phyloP scores from a whole-genome alignment of 805 yeast species.

The Debaryomyces tyrocola region DNA sequence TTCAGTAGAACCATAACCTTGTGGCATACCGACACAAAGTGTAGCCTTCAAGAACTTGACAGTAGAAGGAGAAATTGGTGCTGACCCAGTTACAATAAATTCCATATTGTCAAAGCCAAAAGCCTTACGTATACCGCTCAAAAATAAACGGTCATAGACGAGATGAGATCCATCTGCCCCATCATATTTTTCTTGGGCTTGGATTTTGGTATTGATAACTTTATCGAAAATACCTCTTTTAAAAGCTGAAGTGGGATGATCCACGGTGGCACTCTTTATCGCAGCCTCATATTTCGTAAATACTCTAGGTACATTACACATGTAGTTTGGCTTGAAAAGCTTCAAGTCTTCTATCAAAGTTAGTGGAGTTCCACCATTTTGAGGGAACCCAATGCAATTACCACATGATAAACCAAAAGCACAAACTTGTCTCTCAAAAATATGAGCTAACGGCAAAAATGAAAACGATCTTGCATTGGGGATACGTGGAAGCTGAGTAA shows the following conservation, averaged over 20 bases:
- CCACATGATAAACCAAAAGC: conserved; percentile 24
- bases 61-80: conserved; percentile 67
- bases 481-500: conserved; percentile 19
- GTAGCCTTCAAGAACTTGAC: conserved; percentile 61
- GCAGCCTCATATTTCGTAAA: conserved; percentile 37
- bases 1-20: conserved; percentile 79
- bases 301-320: conserved; percentile 35
- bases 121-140: conserved; percentile 16
- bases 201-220: conserved; percentile 20
- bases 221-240: conserved; percentile 16
- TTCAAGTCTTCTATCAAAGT: conserved; percentile 30
- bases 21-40: conserved; percentile 55
- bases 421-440: conserved; percentile 30
- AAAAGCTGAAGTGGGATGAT: conserved; percentile 4
- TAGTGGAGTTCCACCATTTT: conserved; percentile 14
- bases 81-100: conserved; percentile 49
- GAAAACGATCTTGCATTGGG: conserved; percentile 13
- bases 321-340: conserved; percentile 24
- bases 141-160: conserved; percentile 30
- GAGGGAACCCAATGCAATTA: conserved; percentile 32
- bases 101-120: conserved; percentile 30
- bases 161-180: conserved; percentile 35
- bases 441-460: conserved; percentile 40
- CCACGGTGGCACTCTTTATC: conserved; percentile 10
- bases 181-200: conserved; percentile 35